Conservation (phyloP, 108 stramenopile genomes). For the Phaeodactylum tricornutum region DNA sequence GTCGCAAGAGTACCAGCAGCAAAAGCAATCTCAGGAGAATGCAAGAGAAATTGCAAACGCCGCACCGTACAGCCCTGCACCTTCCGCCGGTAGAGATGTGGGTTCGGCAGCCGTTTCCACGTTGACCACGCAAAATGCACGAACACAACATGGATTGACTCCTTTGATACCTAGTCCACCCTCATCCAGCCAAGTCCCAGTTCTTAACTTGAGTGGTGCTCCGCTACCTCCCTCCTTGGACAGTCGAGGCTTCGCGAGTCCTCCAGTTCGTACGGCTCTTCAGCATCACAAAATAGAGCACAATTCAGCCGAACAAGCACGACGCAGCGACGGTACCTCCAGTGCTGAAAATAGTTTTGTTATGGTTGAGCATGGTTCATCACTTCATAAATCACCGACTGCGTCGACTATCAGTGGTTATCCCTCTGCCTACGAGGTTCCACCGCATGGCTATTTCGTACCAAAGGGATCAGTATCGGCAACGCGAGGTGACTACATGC, state of each 20-base stretch:
- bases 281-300: too few species aligned
- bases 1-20: slow-evolving; percentile 14
- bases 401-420: slow-evolving; percentile 1
- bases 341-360: slow-evolving; percentile 58
- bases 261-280: too few species aligned
- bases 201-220: too few species aligned
- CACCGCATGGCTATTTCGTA: background rate
- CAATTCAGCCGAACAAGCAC: too few species aligned
- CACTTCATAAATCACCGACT: slow-evolving; percentile 1
- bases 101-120: too few species aligned
- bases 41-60: background rate
- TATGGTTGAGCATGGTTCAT: slow-evolving; percentile 64
- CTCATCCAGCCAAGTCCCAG: too few species aligned
- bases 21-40: slow-evolving; percentile 11
- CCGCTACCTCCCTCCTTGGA: background rate
- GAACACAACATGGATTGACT: slow-evolving; percentile 12
- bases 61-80: background rate
- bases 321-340: slow-evolving; percentile 9
- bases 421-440: background rate
- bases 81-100: too few species aligned
- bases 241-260: too few species aligned
- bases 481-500: slow-evolving; percentile 10
- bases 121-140: too few species aligned
- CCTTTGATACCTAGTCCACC: slow-evolving; percentile 33
- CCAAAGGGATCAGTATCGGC: background rate